These are phyloP conservation scores for Penicillium tannophilum DNA, from an alignment of 495 filamentous ascomycete species.

Conservation along the genomic window DNA sequence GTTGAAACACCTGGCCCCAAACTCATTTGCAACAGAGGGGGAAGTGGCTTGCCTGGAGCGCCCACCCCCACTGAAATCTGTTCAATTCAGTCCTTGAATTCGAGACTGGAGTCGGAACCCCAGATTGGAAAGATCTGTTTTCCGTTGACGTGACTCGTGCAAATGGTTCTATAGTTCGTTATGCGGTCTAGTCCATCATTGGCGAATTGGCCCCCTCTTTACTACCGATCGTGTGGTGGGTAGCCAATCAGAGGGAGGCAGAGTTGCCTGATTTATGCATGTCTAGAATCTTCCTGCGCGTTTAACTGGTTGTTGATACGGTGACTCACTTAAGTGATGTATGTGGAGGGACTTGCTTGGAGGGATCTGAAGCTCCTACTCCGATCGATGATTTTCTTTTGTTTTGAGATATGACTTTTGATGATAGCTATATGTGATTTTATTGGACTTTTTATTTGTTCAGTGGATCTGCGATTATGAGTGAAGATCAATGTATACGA, in stretches of 20 bases:
- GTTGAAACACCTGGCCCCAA: not conserved
- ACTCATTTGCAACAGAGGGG: constrained; percentile 5
- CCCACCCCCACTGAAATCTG: constrained; percentile 11
- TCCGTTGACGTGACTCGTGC: constrained; percentile 9
- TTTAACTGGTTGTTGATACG: constrained; percentile 7
- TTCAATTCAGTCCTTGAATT: constrained; percentile 4
- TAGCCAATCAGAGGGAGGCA: constrained; percentile 20
- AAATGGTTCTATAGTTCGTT: constrained; percentile 16
- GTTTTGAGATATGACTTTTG: not conserved
- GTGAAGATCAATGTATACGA: not conserved
- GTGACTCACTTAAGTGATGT: constrained; percentile 11
- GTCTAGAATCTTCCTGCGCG: constrained; percentile 1
- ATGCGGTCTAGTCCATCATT: constrained; percentile 21
- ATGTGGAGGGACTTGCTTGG: not conserved
- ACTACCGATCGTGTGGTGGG: constrained; percentile 2
- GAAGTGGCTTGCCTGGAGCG: constrained; percentile 24
- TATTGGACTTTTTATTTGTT: not conserved
- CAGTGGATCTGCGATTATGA: not conserved
- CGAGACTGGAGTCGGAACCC: constrained; percentile 11
- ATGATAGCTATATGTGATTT: not conserved
- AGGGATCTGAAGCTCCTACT: not conserved
- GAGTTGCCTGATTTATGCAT: constrained; percentile 20
- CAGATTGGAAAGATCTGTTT: constrained; percentile 17
- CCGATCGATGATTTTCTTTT: not conserved
- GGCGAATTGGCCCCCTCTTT: constrained; percentile 7